These are phyloP conservation scores for Canavalia ensiformis DNA, from an alignment of 306 rosid species.

Conservation along the genomic window DNA sequence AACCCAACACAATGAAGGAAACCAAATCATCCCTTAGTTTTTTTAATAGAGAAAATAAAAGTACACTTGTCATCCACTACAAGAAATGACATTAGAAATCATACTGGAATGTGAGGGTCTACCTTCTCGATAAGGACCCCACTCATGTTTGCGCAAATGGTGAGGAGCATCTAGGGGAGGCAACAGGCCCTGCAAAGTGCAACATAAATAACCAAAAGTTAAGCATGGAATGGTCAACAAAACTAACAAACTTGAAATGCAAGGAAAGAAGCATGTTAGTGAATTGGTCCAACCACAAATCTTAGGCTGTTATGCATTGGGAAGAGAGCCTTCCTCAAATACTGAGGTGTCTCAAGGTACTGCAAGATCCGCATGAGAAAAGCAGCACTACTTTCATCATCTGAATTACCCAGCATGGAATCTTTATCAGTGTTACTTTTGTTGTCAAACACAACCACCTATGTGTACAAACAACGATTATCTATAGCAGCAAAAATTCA, in stretches of 20 bases:
- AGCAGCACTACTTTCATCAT: slow-evolving; percentile 83
- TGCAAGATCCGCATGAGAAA: slow-evolving; percentile 80
- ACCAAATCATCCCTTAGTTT: neutral
- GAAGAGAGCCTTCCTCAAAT: slow-evolving; percentile 87
- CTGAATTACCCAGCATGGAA: slow-evolving; percentile 52
- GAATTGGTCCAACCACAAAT: slow-evolving; percentile 74
- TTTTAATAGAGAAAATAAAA: neutral
- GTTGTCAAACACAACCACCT: slow-evolving; percentile 92
- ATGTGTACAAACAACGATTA: slow-evolving; percentile 24
- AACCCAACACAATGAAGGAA: slow-evolving; percentile 21
- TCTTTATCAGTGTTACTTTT: slow-evolving; percentile 55
- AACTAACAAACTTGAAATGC: slow-evolving; percentile 40
- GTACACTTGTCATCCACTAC: neutral
- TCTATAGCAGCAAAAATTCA: neutral
- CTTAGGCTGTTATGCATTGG: slow-evolving; percentile 87
- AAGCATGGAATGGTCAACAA: slow-evolving; percentile 29
- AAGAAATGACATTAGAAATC: slow-evolving; percentile 36
- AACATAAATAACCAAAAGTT: slow-evolving; percentile 35
- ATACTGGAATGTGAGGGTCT: slow-evolving; percentile 17
- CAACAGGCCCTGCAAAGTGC: slow-evolving; percentile 75
- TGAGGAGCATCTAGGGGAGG: slow-evolving; percentile 99
- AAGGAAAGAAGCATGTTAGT: slow-evolving; percentile 39
- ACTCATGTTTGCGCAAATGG: slow-evolving; percentile 95
- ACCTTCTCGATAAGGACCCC: slow-evolving; percentile 95
- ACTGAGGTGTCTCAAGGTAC: slow-evolving; percentile 98